These are phyloP conservation scores for Tricholoma matsutake DNA, from an alignment of 768 basidiomycete genomes.

Conservation along the genomic window DNA sequence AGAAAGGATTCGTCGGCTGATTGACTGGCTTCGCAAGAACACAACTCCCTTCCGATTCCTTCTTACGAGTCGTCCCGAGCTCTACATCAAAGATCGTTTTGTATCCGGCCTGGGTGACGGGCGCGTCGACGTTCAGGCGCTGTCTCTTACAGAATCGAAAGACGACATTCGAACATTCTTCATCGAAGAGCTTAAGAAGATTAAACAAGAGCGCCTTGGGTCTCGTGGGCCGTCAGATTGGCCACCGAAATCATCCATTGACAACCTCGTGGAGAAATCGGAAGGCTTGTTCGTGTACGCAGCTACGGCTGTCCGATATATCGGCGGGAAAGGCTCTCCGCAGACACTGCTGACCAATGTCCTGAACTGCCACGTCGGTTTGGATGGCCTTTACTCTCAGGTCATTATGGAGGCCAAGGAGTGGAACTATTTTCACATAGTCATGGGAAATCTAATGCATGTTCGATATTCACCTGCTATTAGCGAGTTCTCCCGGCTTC, in stretches of 20 bases:
- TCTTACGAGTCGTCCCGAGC: background rate
- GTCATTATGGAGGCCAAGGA: constrained; percentile 5
- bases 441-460: constrained; percentile 4
- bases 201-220: background rate
- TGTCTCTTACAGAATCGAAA: background rate
- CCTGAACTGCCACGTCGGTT: constrained; percentile 1
- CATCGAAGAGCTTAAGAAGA: background rate
- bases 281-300: too few relatives aligned
- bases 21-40: too few relatives aligned
- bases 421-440: background rate
- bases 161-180: background rate
- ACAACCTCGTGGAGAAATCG: background rate
- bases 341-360: background rate
- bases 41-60: too few relatives aligned
- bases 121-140: background rate
- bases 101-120: too few relatives aligned
- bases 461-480: constrained; percentile 2
- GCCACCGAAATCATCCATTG: background rate
- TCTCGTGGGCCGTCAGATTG: background rate
- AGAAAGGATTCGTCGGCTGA: too few relatives aligned
- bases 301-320: background rate
- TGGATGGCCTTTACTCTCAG: constrained; percentile 5
- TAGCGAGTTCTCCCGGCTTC: background rate
- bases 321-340: too few relatives aligned
- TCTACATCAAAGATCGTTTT: background rate